A percentile compares a stretch with the other conserved stretches of the same genome.
Conservation (phyloP, 495 filamentous ascomycete genomes). For the Tuber melanosporum region DNA sequence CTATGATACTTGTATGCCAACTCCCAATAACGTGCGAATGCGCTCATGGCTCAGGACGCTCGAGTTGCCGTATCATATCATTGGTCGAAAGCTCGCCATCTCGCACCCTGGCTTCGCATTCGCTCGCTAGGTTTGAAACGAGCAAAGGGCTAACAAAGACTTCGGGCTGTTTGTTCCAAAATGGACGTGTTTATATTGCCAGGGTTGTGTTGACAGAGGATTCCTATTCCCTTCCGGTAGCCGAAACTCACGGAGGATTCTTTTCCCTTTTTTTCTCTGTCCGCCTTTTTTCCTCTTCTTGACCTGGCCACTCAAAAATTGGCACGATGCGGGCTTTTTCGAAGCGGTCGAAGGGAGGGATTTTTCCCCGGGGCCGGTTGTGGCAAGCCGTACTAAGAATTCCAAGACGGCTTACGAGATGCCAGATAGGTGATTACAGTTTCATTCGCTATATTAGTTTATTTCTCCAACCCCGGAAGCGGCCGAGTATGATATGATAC, state of each 20-base stretch:
- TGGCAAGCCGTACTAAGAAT: not conserved
- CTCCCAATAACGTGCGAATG: not conserved
- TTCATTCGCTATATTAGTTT: not conserved
- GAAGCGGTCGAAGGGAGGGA: not conserved
- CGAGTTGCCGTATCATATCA: not conserved
- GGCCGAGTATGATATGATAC: not conserved
- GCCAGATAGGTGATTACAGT: not conserved
- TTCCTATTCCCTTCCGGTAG: not conserved
- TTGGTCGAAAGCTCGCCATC: not conserved
- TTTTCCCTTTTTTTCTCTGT: not conserved
- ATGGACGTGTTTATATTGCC: not conserved
- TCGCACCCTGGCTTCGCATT: not conserved
- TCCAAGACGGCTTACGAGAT: slow-evolving; percentile 2
- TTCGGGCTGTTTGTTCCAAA: not conserved
- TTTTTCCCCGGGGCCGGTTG: not conserved
- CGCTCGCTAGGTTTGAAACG: not conserved
- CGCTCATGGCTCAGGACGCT: not conserved
- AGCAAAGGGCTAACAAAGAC: not conserved
- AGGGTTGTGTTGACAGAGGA: not conserved
- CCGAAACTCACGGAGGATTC: not conserved
- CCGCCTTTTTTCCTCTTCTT: not conserved
- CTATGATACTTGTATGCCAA: not conserved
- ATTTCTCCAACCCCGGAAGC: not conserved
- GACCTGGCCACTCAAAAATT: not conserved
- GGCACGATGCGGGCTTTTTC: not conserved